These are phyloP conservation scores for Nicotiana sylvestris DNA, from an alignment of 257 asterid genomes.

Conservation along the genomic window DNA sequence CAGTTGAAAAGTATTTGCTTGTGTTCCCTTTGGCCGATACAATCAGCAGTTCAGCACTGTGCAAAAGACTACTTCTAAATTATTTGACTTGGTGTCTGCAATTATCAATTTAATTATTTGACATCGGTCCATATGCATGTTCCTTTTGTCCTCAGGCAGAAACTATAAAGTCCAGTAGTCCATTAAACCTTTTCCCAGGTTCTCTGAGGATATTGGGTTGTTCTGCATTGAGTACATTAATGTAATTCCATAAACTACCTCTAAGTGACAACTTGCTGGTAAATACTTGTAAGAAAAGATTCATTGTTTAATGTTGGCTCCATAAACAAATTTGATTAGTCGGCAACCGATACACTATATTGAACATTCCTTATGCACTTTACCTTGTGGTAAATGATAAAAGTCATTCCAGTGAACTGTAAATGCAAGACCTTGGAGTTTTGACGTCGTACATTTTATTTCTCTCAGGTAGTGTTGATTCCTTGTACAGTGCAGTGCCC, in stretches of 20 bases:
- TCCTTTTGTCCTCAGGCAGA: not conserved
- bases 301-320: not conserved
- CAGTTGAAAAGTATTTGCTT: not conserved
- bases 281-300: not conserved
- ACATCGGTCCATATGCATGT: not conserved
- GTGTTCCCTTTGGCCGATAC: not conserved
- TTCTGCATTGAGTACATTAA: not conserved
- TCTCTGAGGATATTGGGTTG: not conserved
- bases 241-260: not conserved
- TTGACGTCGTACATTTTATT: not conserved
- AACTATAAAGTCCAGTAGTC: not conserved
- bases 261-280: not conserved
- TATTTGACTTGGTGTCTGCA: not conserved
- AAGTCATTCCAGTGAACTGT: constrained; percentile 3
- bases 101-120: not conserved
- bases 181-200: not conserved
- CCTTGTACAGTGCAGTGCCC: not conserved
- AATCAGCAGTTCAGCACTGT: not conserved
- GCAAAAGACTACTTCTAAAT: not conserved
- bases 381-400: not conserved
- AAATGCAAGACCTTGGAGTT: not conserved
- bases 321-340: not conserved
- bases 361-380: not conserved
- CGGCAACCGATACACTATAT: not conserved
- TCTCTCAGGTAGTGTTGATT: not conserved